Evolutionary conservation across 176 grass and related monocot species (phyloP), one percentile per base, ranked within the genome.

Genomic region (Luzula sylvatica): DNA sequence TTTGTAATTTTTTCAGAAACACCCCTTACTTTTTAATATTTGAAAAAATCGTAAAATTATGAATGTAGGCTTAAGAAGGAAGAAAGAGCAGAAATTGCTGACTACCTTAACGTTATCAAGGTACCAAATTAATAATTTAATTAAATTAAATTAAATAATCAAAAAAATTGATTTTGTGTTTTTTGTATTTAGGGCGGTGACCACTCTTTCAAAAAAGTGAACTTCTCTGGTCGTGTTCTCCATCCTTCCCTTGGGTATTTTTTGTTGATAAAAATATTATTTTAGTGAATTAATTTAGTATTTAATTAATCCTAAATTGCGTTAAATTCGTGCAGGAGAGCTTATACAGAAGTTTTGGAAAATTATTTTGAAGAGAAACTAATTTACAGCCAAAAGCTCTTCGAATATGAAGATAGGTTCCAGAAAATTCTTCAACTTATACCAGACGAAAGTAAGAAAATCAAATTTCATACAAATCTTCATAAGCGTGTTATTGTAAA

Each of bases 101-200:
- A 89, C 29, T 96, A 96, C 46, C 82, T 96, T 48, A 63, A 72
- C 56, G 90, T 96, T 65, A 82, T 82, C 60, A 96, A 89, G 84
- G 90, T 96, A 13, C 3, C 20, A 42, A 24, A 50, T 56, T n/a
- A 48, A 66, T 44, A 42, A 46, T 60, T 7, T 15, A 7, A 20
- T 23, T 20, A 28, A 42, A 38, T 45, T 14, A 32, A 51, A 24
- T 3, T 40, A 40, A 53, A 44, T 6, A 30, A 30, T 49, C n/a
- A 52, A 46, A 7, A 38, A 9, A 43, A 42, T 42, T 29, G 28
- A 56, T 16, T 55, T 2, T 55, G 14, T 56, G 13, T 26, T 58
- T 72, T 46, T 50, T 51, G 39, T 11, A 3, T 58, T 52, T 46
- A 96, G 92, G 92, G 92, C 60, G 72, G 78, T 53, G 92, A 89